Base-by-base conservation (phyloP, 176 grass and related monocot species). In the Rhipidocladum racemiflorum region DNA sequence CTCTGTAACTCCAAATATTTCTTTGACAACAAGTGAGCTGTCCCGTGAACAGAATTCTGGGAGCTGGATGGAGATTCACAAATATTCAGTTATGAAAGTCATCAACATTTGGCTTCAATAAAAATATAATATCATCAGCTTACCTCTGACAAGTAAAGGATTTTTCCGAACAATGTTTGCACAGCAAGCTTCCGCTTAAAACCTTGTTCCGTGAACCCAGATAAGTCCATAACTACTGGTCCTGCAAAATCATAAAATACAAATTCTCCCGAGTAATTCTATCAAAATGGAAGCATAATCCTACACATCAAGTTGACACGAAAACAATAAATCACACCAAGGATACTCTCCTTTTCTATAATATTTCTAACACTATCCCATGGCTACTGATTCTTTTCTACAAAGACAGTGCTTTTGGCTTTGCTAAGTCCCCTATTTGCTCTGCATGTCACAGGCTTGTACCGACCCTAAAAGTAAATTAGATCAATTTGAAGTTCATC, bases 1-100 rank as follows among this genome's bases (percentile, higher is more conserved):
- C 96, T 99, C 96, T 88, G 91, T 95, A 73, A 95, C 96, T 72
- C 96, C 92, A 77, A 95, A 99, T 66, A 95, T 95, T 81, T 99
- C 96, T 76, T 99, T 99, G 76, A 93, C 76, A 62, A 93, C 88
- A 61, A 99, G 83, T 28, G 92, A 95, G 87, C 85, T 84, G 72
- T 91, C 89, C 27, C 73, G 86, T 42, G 92, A 90, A 85, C 91
- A 95, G 82, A 99, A 95, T 68, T 99, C 96, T 6, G 87, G 92
- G 75, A 99, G 91, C 95, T 98, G 86, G 24, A 91, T 29, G 63
- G 76, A 79, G 51, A 85, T 81, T 48, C 49, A 76, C 76, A 88
- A 74, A 61, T 0, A 82, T 72, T 61, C 15, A 25, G 35, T 85
- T 77, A 71, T 35, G 35, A 11, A 11, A 34, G 10, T 69, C 66